Evolutionary conservation across 352 stramenopile genomes (phyloP).

Genomic region (Pythium rhizo-oryzae): DNA sequence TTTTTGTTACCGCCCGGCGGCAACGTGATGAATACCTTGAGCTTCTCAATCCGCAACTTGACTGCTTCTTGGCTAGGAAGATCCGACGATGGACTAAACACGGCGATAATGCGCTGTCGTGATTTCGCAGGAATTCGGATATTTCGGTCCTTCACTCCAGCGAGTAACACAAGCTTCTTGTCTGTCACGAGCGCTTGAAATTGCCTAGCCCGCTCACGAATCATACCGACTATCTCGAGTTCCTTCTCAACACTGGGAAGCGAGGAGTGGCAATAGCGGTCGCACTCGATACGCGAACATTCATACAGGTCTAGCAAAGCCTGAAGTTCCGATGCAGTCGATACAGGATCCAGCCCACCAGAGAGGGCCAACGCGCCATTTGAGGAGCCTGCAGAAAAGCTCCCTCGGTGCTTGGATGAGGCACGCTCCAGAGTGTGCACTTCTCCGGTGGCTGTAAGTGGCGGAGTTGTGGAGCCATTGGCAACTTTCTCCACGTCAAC

Average conservation of each 20-base stretch:
- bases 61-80: slow-evolving; percentile 43
- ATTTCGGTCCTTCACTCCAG: slow-evolving; percentile 74
- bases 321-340: slow-evolving; percentile 37
- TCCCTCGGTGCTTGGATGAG: slow-evolving; percentile 24
- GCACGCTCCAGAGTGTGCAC: slow-evolving; percentile 5
- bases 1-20: slow-evolving; percentile 87
- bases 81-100: slow-evolving; percentile 66
- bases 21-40: slow-evolving; percentile 89
- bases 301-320: slow-evolving; percentile 72
- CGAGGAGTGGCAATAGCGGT: slow-evolving; percentile 70
- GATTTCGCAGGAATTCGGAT: slow-evolving; percentile 80
- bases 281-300: slow-evolving; percentile 65
- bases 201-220: slow-evolving; percentile 70
- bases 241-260: slow-evolving; percentile 69
- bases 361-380: neutral
- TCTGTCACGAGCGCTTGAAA: slow-evolving; percentile 68
- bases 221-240: slow-evolving; percentile 77
- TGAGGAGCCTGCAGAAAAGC: slow-evolving; percentile 3
- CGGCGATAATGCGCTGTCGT: slow-evolving; percentile 72
- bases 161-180: slow-evolving; percentile 73
- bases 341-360: slow-evolving; percentile 11
- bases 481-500: slow-evolving; percentile 7
- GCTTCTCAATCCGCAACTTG: slow-evolving; percentile 83
- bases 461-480: slow-evolving; percentile 28
- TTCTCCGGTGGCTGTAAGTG: slow-evolving; percentile 8